phyloP scores from a whole-genome alignment of 2,329 filamentous ascomycete genomes.

The Endothia cerciana region DNA sequence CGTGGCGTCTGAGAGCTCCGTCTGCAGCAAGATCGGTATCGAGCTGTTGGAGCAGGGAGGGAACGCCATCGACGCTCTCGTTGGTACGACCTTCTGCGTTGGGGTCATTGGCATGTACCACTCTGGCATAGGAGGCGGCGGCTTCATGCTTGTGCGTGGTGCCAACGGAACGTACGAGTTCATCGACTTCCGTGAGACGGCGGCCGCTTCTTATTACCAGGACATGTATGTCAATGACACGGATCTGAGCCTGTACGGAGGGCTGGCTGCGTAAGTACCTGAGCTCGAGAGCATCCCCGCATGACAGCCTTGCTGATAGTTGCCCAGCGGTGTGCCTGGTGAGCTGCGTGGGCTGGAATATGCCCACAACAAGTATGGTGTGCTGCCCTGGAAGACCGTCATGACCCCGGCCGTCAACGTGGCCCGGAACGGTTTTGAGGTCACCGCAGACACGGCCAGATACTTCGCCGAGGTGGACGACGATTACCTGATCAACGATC shows the following conservation, averaged over 20 bases:
- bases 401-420: conserved; percentile 72
- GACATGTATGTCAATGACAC: conserved; percentile 80
- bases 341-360: conserved; percentile 75
- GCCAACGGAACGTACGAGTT: conserved; percentile 72
- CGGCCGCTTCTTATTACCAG: conserved; percentile 76
- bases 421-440: conserved; percentile 72
- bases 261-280: conserved; percentile 69
- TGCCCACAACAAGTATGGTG: conserved; percentile 70
- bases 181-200: conserved; percentile 84
- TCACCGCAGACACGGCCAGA: conserved; percentile 71
- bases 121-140: conserved; percentile 75
- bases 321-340: conserved; percentile 63
- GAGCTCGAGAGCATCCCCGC: background rate
- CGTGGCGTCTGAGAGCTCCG: conserved; percentile 62
- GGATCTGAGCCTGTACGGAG: conserved; percentile 66
- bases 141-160: conserved; percentile 74
- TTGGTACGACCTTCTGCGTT: conserved; percentile 67
- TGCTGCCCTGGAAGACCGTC: conserved; percentile 67
- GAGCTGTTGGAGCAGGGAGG: conserved; percentile 61
- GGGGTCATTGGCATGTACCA: conserved; percentile 69
- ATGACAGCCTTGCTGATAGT: background rate
- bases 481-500: conserved; percentile 70
- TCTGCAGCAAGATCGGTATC: conserved; percentile 64
- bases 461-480: conserved; percentile 65
- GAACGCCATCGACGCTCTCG: conserved; percentile 69